Evolutionary conservation across 129 eudicot species (phyloP).

Genomic region (Lonicera japonica): DNA sequence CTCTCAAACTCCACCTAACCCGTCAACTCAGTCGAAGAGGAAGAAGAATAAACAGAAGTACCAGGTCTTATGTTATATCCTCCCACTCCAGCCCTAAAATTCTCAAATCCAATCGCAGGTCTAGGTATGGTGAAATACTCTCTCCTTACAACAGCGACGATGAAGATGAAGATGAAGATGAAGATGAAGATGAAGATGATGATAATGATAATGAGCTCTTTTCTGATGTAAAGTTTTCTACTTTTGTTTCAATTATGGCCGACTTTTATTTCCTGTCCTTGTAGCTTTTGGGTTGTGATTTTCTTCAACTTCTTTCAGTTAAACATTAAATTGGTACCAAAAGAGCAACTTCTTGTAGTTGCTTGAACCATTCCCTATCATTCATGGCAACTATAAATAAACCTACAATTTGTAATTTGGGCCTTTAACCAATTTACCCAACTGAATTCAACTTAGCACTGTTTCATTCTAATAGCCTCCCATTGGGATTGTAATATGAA

Average conservation of each 20-base stretch:
- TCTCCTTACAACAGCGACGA: constrained; percentile 59
- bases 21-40: not conserved
- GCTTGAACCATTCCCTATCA: no score
- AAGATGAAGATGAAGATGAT: constrained; percentile 22
- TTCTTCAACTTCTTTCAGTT: no score
- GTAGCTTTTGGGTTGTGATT: no score
- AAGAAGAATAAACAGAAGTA: constrained; percentile 3
- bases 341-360: no score
- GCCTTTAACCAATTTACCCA: no score
- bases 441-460: no score
- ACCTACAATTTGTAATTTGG: no score
- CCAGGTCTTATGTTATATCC: constrained; percentile 36
- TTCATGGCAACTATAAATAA: no score
- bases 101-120: constrained; percentile 60
- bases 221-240: constrained; percentile 42
- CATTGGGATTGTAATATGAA: no score
- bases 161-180: constrained; percentile 5
- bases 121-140: constrained; percentile 40
- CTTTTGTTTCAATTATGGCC: not conserved
- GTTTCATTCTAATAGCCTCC: no score
- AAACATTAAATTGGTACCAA: no score
- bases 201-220: constrained; percentile 38
- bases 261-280: no score
- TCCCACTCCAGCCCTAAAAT: constrained; percentile 75
- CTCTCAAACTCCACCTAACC: not conserved